Percentiles rank a stretch among this genome's conserved stretches.
phyloP scores from a whole-genome alignment of 768 basidiomycete genomes.

The Roridomyces roridus region DNA sequence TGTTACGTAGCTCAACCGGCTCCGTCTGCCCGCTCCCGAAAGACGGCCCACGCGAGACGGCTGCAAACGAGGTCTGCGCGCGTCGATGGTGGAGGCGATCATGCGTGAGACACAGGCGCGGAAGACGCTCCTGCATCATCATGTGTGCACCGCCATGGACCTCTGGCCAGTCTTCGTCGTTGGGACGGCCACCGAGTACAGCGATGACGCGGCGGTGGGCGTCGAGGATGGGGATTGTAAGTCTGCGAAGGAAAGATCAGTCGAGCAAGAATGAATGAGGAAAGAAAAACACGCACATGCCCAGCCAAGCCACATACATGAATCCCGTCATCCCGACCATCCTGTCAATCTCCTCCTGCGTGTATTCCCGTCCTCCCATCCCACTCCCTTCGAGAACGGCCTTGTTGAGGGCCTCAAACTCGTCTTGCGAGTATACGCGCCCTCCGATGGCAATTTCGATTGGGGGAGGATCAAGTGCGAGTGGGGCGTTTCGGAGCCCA shows the following conservation, averaged over 20 bases:
- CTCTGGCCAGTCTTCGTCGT: background rate
- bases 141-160: background rate
- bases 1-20: slow-evolving; percentile 1
- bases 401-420: too few relatives aligned
- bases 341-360: background rate
- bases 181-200: slow-evolving; percentile 3
- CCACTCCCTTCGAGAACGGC: too few relatives aligned
- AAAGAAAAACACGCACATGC: background rate
- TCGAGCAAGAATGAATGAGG: background rate
- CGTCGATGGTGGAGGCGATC: background rate
- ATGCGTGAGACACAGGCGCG: background rate
- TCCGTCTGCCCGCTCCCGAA: slow-evolving; percentile 9
- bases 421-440: too few relatives aligned
- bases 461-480: too few relatives aligned
- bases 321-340: background rate
- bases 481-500: too few relatives aligned
- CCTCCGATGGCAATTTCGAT: too few relatives aligned
- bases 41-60: background rate
- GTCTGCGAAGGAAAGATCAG: background rate
- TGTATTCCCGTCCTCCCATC: too few relatives aligned
- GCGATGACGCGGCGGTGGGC: background rate
- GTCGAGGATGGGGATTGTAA: slow-evolving; percentile 14
- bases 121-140: background rate
- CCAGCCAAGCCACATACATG: slow-evolving; percentile 8
- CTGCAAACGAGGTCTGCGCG: background rate